phyloP scores from a whole-genome alignment of 2,329 filamentous ascomycete genomes.

The Trichophyton rubrum region DNA sequence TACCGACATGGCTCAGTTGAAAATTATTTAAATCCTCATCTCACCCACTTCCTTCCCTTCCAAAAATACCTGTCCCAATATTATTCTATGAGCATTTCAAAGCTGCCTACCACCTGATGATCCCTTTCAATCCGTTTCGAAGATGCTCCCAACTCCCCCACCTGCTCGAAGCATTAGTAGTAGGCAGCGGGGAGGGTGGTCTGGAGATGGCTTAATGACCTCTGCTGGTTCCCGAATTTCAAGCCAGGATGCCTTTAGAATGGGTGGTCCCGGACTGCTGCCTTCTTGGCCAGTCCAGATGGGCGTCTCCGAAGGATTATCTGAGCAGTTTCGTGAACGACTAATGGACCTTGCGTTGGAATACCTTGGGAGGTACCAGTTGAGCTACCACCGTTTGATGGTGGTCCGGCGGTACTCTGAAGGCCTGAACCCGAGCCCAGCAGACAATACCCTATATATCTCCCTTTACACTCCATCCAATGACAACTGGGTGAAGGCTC shows the following conservation, averaged over 20 bases:
- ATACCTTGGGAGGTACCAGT: not conserved
- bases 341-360: not conserved
- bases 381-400: not conserved
- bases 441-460: slow-evolving; percentile 5
- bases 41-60: not conserved
- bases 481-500: not conserved
- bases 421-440: not conserved
- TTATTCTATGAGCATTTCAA: too few species aligned
- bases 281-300: slow-evolving; percentile 3
- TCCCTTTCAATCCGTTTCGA: not conserved
- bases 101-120: too few species aligned
- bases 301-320: not conserved
- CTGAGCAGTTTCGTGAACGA: not conserved
- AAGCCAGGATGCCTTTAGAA: not conserved
- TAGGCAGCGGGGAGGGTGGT: not conserved
- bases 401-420: not conserved
- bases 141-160: not conserved
- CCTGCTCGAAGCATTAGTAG: not conserved
- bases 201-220: not conserved
- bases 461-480: not conserved
- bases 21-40: not conserved
- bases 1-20: not conserved
- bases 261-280: slow-evolving; percentile 1
- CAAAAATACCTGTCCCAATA: too few species aligned
- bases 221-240: not conserved